Conservation (phyloP, 2,329 filamentous ascomycete species). For the Ophiostoma australiae region DNA sequence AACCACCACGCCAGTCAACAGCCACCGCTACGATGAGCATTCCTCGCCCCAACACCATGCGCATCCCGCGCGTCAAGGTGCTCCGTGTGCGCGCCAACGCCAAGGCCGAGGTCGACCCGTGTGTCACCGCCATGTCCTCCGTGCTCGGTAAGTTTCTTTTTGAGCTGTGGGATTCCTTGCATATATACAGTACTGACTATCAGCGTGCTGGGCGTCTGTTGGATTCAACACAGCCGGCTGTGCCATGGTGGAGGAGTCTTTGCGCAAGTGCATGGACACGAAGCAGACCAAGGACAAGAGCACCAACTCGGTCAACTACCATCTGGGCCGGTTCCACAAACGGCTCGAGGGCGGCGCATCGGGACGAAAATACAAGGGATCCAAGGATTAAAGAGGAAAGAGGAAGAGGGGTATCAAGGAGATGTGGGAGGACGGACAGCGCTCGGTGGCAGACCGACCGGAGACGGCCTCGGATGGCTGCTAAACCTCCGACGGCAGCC, state of each 20-base stretch:
- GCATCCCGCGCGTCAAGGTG: conserved; percentile 52
- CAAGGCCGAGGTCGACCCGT: conserved; percentile 45
- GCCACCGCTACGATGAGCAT: conserved; percentile 32
- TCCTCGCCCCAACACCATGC: conserved; percentile 46
- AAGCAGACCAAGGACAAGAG: conserved; percentile 48
- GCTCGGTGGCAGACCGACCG: neutral
- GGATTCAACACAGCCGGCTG: conserved; percentile 62
- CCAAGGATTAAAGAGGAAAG: conserved; percentile 25
- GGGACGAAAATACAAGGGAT: conserved; percentile 46
- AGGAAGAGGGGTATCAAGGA: neutral
- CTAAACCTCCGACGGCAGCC: no score
- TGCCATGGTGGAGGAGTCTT: conserved; percentile 53
- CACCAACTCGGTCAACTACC: conserved; percentile 86
- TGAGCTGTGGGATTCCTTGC: no score
- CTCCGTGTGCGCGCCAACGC: conserved; percentile 53
- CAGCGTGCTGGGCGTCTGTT: conserved; percentile 80
- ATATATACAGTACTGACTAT: neutral
- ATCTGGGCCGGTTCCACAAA: conserved; percentile 71
- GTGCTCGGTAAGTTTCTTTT: conserved; percentile 46
- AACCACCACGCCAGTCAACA: neutral
- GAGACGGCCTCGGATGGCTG: neutral
- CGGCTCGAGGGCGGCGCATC: conserved; percentile 11
- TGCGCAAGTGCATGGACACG: conserved; percentile 74
- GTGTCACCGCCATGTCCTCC: conserved; percentile 52
- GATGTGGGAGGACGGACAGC: no score